Conservation (phyloP, 208 protist genomes). For the Trypanosoma conorhini region DNA sequence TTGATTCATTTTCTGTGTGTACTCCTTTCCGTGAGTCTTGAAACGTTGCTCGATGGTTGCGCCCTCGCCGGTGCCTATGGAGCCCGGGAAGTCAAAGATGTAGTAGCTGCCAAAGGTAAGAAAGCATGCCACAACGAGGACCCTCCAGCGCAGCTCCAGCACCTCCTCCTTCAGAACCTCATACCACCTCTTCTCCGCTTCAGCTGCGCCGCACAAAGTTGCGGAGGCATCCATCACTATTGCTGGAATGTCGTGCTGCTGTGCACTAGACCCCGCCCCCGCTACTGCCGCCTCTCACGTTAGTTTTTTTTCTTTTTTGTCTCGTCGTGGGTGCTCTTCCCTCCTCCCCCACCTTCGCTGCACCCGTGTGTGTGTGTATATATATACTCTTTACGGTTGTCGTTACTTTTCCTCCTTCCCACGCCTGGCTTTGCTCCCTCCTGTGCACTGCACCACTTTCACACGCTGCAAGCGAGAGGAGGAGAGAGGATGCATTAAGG, state of each 20-base stretch:
- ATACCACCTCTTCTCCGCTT: neutral
- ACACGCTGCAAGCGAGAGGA: no score
- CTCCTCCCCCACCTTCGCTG: neutral
- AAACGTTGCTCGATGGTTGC: slow-evolving; percentile 70
- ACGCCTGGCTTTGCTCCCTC: no score
- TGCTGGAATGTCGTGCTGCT: neutral
- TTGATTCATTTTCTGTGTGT: slow-evolving; percentile 89
- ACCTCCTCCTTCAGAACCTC: slow-evolving; percentile 42
- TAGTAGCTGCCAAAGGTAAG: slow-evolving; percentile 87
- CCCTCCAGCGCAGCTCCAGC: slow-evolving; percentile 74
- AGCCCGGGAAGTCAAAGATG: slow-evolving; percentile 82
- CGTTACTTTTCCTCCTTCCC: no score
- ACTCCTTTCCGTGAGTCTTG: slow-evolving; percentile 39
- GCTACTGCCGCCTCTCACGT: neutral
- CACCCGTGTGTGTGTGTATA: neutral
- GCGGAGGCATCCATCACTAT: neutral
- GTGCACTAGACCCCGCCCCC: neutral
- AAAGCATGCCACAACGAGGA: slow-evolving; percentile 78
- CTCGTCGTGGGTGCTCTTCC: neutral
- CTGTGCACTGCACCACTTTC: no score
- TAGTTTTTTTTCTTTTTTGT: neutral
- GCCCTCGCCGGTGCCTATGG: slow-evolving; percentile 61
- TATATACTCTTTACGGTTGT: no score
- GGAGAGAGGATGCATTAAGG: no score
- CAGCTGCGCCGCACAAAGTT: neutral